These are phyloP conservation scores for Pseudogymnoascus sp. DNA, from an alignment of 2,329 filamentous ascomycete species.

Conservation along the genomic window DNA sequence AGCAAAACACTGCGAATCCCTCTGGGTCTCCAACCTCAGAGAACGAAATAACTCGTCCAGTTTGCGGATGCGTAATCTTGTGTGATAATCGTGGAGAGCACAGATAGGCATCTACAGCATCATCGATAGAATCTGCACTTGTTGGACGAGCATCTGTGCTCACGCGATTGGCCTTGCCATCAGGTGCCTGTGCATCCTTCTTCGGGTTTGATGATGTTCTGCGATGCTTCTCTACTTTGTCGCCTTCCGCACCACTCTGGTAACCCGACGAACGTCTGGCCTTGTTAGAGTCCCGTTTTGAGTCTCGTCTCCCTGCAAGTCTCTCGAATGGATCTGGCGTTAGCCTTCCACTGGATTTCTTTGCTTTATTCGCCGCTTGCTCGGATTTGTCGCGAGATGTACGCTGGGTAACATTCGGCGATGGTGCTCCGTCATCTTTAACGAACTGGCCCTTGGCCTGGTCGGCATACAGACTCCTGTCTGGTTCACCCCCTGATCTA, in stretches of 20 bases:
- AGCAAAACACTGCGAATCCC: conserved; percentile 89
- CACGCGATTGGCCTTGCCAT: conserved; percentile 27
- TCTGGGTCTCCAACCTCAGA: conserved; percentile 92
- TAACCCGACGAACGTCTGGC: neutral
- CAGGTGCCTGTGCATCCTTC: conserved; percentile 27
- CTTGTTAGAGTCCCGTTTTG: neutral
- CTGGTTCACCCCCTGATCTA: neutral
- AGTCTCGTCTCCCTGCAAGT: neutral
- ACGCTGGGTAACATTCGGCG: conserved; percentile 59
- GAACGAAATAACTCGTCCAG: conserved; percentile 83
- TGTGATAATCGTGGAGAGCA: conserved; percentile 78
- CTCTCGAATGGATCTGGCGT: conserved; percentile 42
- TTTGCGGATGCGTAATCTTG: conserved; percentile 78
- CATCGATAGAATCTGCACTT: conserved; percentile 80
- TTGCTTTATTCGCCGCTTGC: conserved; percentile 26
- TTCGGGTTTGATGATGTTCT: neutral
- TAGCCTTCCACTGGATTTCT: conserved; percentile 39
- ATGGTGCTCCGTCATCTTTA: conserved; percentile 59
- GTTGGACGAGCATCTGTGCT: conserved; percentile 61
- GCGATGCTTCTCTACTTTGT: neutral
- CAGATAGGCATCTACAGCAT: conserved; percentile 79
- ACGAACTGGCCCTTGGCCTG: neutral
- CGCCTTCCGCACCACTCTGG: neutral
- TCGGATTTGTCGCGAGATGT: conserved; percentile 31
- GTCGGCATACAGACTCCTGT: neutral